These are phyloP conservation scores for Penicillium sp. DNA, from an alignment of 2,329 filamentous ascomycete genomes.

Conservation along the genomic window DNA sequence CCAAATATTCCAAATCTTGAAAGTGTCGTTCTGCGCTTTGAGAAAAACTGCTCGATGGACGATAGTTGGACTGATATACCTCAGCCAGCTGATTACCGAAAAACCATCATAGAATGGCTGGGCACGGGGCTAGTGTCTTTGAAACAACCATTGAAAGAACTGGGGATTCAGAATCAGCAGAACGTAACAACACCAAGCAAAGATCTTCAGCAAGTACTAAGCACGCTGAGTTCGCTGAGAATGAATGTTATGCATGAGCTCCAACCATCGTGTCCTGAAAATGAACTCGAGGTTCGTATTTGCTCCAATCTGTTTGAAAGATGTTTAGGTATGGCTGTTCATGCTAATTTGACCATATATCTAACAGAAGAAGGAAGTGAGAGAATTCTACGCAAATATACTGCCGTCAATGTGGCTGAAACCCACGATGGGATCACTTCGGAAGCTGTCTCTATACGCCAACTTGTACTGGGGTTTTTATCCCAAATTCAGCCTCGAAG, in stretches of 20 bases:
- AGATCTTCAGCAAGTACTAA: background rate
- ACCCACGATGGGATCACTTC: conserved; percentile 1
- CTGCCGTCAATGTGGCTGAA: background rate
- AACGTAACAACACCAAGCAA: background rate
- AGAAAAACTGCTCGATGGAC: background rate
- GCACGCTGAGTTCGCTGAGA: background rate
- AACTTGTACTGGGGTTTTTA: background rate
- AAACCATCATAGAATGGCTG: background rate
- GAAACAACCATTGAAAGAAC: background rate
- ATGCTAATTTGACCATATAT: background rate
- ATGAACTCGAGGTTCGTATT: background rate
- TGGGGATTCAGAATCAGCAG: background rate
- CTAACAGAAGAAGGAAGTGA: background rate
- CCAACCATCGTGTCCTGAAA: background rate
- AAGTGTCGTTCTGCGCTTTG: conserved; percentile 1
- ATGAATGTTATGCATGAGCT: background rate
- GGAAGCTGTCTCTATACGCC: background rate
- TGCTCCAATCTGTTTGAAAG: background rate
- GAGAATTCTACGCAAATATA: background rate
- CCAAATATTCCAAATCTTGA: background rate
- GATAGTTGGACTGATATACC: background rate
- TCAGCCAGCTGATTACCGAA: background rate
- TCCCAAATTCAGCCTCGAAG: background rate
- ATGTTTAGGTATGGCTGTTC: too few species aligned
- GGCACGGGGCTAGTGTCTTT: background rate